Evolutionary conservation across 345 rosid genomes (phyloP).

Genomic region (Hibiscus trionum): DNA sequence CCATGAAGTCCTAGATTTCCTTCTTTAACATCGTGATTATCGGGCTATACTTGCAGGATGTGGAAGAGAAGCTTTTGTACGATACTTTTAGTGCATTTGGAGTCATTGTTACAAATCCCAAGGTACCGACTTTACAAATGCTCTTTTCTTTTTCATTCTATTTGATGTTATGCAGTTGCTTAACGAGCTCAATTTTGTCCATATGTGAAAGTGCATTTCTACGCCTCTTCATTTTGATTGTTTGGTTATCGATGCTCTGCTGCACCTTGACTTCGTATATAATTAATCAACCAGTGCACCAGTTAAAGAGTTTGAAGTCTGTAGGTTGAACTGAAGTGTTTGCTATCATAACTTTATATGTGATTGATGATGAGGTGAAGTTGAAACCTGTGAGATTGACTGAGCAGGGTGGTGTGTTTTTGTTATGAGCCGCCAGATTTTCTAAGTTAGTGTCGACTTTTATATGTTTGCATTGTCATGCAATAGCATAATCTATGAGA

Average conservation of each 20-base stretch:
- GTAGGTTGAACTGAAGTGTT: not conserved
- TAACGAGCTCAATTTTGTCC: not conserved
- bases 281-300: not conserved
- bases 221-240: not conserved
- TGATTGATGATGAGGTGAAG: not conserved
- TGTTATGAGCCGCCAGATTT: slow-evolving; percentile 36
- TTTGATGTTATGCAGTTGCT: not conserved
- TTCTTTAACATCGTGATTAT: not conserved
- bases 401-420: not conserved
- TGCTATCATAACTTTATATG: not conserved
- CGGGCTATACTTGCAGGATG: slow-evolving; percentile 52
- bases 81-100: slow-evolving; percentile 99
- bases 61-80: slow-evolving; percentile 90
- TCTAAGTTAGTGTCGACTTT: not conserved
- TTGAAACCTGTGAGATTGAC: not conserved
- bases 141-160: not conserved
- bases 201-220: not conserved
- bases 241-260: not conserved
- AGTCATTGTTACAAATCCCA: slow-evolving; percentile 89
- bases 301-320: not conserved
- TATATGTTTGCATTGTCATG: not conserved
- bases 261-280: not conserved
- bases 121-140: slow-evolving; percentile 38
- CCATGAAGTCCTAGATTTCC: not conserved
- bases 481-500: not conserved